Base-by-base conservation (phyloP, 2,329 filamentous ascomycete genomes). In the Phialemonium atrogriseum region DNA sequence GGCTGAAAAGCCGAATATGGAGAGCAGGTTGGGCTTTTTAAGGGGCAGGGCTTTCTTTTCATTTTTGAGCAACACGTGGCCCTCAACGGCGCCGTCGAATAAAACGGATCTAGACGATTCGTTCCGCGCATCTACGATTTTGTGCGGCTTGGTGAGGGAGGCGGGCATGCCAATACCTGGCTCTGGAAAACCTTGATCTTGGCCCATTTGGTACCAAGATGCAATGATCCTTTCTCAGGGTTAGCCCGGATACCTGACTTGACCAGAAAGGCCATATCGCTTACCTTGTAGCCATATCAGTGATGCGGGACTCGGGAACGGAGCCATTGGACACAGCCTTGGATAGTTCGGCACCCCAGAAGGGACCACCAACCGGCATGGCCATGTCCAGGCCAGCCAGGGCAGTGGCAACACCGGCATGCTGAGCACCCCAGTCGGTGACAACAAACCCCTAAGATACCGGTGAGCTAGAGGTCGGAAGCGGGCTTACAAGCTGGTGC, bases 321-420 rank as follows among this genome's bases (percentile, higher is more conserved):
- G 68, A 68, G 2, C 77, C 76, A 40, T 81, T 78, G 9, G 60
- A 59, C 10, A 84, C 69, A 0, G 77, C 71, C 5, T 64, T 52
- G 1, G 64, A 58, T 0, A 84, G 63, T 13, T 84, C 80, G 4
- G 50, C 40, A 10, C 60, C 56, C 66, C 66, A 73, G 32, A 55
- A 58, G 0, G 37, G 29, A 4, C 46, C 46, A 1, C 47, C 54
- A 7, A 40, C 55, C 0, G 78, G 79, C 81, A 86, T 85, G 9
- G 68, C 70, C 70, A 84, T 76, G 47, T 86, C 81, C 17, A 87
- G 51, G 17, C 82, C 83, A 4, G 78, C 75, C 34, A 78, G 55
- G 1, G 78, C 66, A 5, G 68, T 68, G 1, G 67, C 67, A 9
- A 80, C 68, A 21, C 79, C 78, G 0, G 72, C 60, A 40, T 82